phyloP scores from a whole-genome alignment of 371 early-diverging fungal genomes.

The Lichtheimia hyalospora region DNA sequence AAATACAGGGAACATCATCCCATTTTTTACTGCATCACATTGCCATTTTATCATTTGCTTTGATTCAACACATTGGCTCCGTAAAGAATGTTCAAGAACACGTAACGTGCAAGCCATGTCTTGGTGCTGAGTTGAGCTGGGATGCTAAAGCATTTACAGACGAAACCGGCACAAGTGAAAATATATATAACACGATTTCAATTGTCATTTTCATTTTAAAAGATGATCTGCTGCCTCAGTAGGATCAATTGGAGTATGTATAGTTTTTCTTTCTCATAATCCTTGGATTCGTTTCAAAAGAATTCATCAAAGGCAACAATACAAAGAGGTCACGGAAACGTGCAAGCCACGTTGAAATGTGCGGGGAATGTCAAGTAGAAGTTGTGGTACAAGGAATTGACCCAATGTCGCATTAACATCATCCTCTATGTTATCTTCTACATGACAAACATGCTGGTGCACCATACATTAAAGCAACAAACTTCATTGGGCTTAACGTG shows the following conservation, averaged over 20 bases:
- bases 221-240: neutral
- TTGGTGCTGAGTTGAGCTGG: neutral
- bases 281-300: neutral
- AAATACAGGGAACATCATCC: neutral
- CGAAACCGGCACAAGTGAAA: too few relatives aligned
- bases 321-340: too few relatives aligned
- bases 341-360: too few relatives aligned
- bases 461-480: too few relatives aligned
- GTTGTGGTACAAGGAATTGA: too few relatives aligned
- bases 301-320: neutral
- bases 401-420: too few relatives aligned
- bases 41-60: neutral
- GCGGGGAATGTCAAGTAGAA: too few relatives aligned
- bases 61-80: too few relatives aligned
- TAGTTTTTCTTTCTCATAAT: conserved; percentile 2
- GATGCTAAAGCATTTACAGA: too few relatives aligned
- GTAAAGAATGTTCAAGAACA: neutral
- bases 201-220: neutral
- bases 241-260: conserved; percentile 1
- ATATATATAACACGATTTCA: neutral
- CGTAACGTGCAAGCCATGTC: neutral
- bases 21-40: neutral
- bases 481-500: too few relatives aligned
- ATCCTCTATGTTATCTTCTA: too few relatives aligned
- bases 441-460: too few relatives aligned